Evolutionary conservation across 257 asterid species (phyloP), one percentile per base, ranked within the genome.

Genomic region (Capsicum pubescens): DNA sequence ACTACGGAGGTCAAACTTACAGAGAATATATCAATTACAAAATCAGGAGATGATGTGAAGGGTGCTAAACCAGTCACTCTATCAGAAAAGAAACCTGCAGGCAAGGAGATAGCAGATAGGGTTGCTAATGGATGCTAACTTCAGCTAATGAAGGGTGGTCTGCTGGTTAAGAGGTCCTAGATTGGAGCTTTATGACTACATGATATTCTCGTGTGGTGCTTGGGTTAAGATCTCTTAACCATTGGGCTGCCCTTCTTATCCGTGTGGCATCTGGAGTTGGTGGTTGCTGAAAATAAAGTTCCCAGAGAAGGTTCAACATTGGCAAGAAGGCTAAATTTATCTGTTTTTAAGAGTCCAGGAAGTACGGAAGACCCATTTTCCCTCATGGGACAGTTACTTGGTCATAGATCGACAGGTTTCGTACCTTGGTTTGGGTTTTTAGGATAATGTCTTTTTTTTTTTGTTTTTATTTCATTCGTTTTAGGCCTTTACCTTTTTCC

Each of bases 81-180:
- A 50, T 19, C 91, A 1, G 94, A 91, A 87, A 87, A 83, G 74
- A 87, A 87, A 44, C 46, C 82, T 35, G 81, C 86, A 80, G 86
- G 81, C 15, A 90, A 91, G 42, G 92, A 90, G 36, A 58, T 84
- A 77, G 85, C 82, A 35, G 89, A 92, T 55, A 91, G 90, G 36
- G 87, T 85, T 82, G 86, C 91, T 26, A 91, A 87, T 86, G 91
- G 91, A 59, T 88, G 92, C 86, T 91, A 89, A 89, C 60, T 86
- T 79, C 35, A 42, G 74, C 64, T 54, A 83, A 42, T 56, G 32
- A 79, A 55, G 89, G 85, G 87, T 26, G 82, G 88, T n/a, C 86
- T 26, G 26, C 42, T 14, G 70, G 84, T 42, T 16, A 36, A 79
- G 82, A 50, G 81, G 58, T 10, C 61, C 36, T 10, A 56, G 71